Evolutionary conservation across 495 filamentous ascomycete genomes (phyloP), one percentile per base, ranked within the genome.

Genomic region (Aspergillus coremiiformis): DNA sequence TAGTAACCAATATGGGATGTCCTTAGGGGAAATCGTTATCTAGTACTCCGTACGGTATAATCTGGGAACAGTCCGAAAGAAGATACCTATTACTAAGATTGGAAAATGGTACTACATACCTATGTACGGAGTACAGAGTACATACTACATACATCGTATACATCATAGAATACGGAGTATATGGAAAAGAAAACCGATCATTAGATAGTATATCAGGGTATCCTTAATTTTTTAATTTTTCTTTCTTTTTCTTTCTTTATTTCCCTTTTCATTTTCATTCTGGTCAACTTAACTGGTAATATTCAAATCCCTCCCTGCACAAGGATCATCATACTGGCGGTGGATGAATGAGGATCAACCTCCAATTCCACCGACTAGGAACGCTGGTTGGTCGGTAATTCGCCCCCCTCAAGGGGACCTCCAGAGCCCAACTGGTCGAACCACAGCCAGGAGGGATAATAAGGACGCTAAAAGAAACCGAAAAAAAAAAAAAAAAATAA

Each of bases 291-390:
- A n/a, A n/a, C n/a, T n/a, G n/a, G n/a, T n/a, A n/a, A n/a, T n/a
- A n/a, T n/a, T n/a, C n/a, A n/a, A n/a, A n/a, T n/a, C n/a, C 24
- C 24, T 32, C 44, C 20, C 23, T 23, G 23, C 29, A 12, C 12
- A 26, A n/a, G 22, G 41, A 52, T 51, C 44, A 46, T 47, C 44
- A 45, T 29, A 44, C 14, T 53, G 44, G 53, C 53, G 42, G 54
- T 52, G 47, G 54, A 50, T 57, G 58, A 35, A 61, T 57, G 58
- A 61, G 54, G 58, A 61, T 61, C 58, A 61, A 47, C 58, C 23
- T 35, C 22, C 54, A 53, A 47, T 50, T 44, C 52, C 49, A n/a
- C 53, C 46, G 52, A 52, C 15, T 24, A 17, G 20, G 11, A 44
- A 14, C 39, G 43, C 54, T 57, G 39, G 51, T 57, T 52, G 54